Evolutionary conservation across 352 stramenopile genomes (phyloP), one percentile per base, ranked within the genome.

Genomic region (Phytophthora tentaculata): DNA sequence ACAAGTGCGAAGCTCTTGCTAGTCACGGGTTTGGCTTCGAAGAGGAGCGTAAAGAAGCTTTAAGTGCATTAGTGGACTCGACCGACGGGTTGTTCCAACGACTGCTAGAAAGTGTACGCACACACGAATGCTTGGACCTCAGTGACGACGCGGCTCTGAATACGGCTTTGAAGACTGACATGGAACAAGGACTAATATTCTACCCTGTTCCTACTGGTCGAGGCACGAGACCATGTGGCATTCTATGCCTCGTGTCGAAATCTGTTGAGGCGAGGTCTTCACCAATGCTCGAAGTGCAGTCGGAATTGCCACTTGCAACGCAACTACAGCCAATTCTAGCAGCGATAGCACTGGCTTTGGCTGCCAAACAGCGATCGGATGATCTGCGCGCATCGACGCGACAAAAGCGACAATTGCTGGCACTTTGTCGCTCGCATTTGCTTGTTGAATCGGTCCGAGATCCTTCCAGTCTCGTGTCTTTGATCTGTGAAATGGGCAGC

Each of bases 401-500:
- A 26, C 84, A 92, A 67, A 92, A 89, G 63, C 76, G 80, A 16
- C 88, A 92, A 67, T 62, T 92, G 28, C 79, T 92, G 43, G 74
- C 75, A 8, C 59, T 92, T 1, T 90, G 84, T 67, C 84, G 84
- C 23, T 84, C 81, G 1, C 80, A 88, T 43, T 90, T 88, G 50
- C 65, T 90, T 23, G 74, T 92, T 23, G 82, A 89, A 37, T 85
- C 77, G 20, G 81, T 92, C 37, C 87, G 87, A 28, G 84, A 92
- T 53, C 84, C 84, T 5, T 90, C 84, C 2, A 83, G 80, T 14
- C 73, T 92, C 17, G 82, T 94, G 20, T 78, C 89, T 45, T 78
- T 91, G 64, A 90, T 94, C 28, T 94, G 86, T 29, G 74, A 84
- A 3, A 85, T 91, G 20, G 86, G 86, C 16, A 73, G 77, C 45